Evolutionary conservation across 345 rosid genomes (phyloP).

Genomic region (Brassica nigra): DNA sequence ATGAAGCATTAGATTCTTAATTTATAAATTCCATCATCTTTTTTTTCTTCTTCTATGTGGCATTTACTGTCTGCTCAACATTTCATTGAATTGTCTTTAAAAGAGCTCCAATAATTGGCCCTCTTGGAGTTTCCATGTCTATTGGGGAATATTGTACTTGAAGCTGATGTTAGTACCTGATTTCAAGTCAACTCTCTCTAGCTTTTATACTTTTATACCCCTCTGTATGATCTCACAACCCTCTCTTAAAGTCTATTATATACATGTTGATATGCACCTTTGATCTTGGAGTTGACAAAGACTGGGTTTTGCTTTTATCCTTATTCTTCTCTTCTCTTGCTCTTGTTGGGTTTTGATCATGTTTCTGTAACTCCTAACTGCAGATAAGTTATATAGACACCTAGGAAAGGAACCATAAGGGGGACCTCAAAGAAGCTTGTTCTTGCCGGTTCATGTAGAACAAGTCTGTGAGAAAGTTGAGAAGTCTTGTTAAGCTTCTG

Average conservation of each 20-base stretch:
- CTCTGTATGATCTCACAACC: constrained; percentile 32
- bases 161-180: constrained; percentile 36
- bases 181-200: constrained; percentile 41
- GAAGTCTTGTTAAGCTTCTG: constrained; percentile 46
- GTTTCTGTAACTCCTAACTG: constrained; percentile 59
- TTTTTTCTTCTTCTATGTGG: constrained; percentile 21
- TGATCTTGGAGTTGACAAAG: constrained; percentile 61
- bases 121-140: constrained; percentile 40
- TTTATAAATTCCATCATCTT: constrained; percentile 3
- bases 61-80: constrained; percentile 13
- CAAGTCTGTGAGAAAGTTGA: constrained; percentile 33
- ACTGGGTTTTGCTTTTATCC: constrained; percentile 42
- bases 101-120: constrained; percentile 33
- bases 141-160: constrained; percentile 20
- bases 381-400: constrained; percentile 56
- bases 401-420: constrained; percentile 56
- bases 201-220: constrained; percentile 33
- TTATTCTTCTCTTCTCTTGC: constrained; percentile 1
- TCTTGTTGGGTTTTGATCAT: constrained; percentile 51
- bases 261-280: constrained; percentile 66
- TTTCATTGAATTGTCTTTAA: constrained; percentile 22
- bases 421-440: constrained; percentile 45
- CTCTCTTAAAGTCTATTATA: constrained; percentile 44
- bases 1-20: constrained; percentile 38
- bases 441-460: constrained; percentile 37